Percentiles rank a stretch among this genome's conserved stretches.
phyloP scores from a whole-genome alignment of 2,329 filamentous ascomycete species.

The Diplodia seriata region DNA sequence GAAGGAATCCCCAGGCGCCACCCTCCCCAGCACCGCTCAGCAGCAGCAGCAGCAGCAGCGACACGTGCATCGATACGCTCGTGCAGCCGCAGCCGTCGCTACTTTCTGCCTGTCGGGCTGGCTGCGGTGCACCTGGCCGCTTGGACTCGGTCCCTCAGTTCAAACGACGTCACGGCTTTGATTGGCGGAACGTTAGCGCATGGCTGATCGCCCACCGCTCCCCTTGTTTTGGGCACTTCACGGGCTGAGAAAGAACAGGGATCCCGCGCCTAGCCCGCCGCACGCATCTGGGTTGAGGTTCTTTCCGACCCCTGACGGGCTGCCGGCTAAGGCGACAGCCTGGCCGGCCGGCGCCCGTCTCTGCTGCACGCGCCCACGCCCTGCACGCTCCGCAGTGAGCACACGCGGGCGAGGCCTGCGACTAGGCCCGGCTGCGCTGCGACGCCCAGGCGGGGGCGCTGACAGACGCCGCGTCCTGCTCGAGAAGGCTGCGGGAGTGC shows the following conservation, averaged over 20 bases:
- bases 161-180: conserved; percentile 18
- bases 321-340: conserved; percentile 24
- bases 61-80: not conserved
- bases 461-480: conserved; percentile 13
- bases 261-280: conserved; percentile 21
- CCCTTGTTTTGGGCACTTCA: conserved; percentile 26
- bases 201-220: conserved; percentile 21
- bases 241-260: conserved; percentile 20
- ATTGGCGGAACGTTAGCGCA: conserved; percentile 27
- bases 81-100: not conserved
- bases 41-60: conserved; percentile 1
- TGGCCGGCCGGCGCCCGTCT: not conserved
- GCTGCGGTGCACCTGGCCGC: conserved; percentile 15
- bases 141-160: not conserved
- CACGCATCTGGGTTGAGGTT: conserved; percentile 28
- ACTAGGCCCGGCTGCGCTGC: conserved; percentile 5
- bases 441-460: conserved; percentile 8
- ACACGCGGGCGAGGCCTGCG: conserved; percentile 3
- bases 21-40: not conserved
- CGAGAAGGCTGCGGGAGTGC: conserved; percentile 19
- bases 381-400: not conserved
- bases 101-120: not conserved
- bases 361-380: conserved; percentile 1
- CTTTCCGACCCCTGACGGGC: conserved; percentile 24
- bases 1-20: not conserved